Evolutionary conservation across 2,329 filamentous ascomycete genomes (phyloP), one percentile per base, ranked within the genome.

Genomic region (Alternaria arborescens): DNA sequence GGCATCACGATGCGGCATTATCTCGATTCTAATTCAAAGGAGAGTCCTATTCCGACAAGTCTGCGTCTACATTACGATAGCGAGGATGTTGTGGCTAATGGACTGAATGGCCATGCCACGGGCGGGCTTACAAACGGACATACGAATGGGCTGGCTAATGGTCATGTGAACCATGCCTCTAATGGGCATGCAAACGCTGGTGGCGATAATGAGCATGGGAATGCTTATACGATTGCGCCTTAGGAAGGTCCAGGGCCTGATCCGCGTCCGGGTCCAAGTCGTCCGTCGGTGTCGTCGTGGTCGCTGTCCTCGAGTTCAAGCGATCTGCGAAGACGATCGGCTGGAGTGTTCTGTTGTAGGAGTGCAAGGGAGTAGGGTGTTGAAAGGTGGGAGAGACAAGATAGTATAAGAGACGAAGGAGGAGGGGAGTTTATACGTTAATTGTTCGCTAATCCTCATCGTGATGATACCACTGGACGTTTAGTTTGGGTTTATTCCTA

Each of bases 1-100:
- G 83, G 83, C 3, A 77, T 85, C 3, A 80, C 79, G 52, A 81
- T 84, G 76, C 79, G 79, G 68, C 73, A 80, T 53, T 86, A 85
- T 64, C 70, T 86, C 43, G 83, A 85, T 76, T 75, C 74, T 8
- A 82, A 78, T 66, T 76, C 82, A 10, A 81, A 76, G 58, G 83
- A 85, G 71, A 78, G 74, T 14, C 81, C 82, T 0, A 81, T 75
- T 26, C 68, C 72, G 5, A 74, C 68, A 10, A 69, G 66, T 30
- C 51, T 77, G 46, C 68, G 64, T 3, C 51, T 74, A 30, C 70
- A 71, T 26, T 76, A 71, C 50, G 71, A 65, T 12, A 30, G 46
- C 8, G 62, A 71, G 52, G 67, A 72, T 50, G 54, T 63, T 10
- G 36, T 22, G 12, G 40, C 47, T 11, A 34, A 24, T n/a, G 40